Conservation (phyloP, 352 stramenopile species). For the Peronospora destructor region DNA sequence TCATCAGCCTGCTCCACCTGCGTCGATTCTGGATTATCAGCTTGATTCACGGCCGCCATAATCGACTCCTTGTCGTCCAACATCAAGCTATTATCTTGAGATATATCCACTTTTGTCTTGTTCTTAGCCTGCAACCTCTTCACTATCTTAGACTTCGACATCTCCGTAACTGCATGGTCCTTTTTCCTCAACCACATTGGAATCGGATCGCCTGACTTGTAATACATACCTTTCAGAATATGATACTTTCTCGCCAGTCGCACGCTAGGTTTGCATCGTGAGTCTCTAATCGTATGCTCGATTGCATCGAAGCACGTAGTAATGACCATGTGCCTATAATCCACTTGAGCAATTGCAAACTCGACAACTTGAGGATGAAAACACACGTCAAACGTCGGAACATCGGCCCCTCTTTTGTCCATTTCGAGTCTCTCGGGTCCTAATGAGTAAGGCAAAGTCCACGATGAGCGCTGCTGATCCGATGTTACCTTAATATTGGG, state of each 20-base stretch:
- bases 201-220: constrained; percentile 76
- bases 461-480: constrained; percentile 48
- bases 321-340: constrained; percentile 85
- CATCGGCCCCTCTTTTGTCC: constrained; percentile 70
- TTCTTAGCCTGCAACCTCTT: not conserved
- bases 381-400: constrained; percentile 88
- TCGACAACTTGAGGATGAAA: constrained; percentile 86
- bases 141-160: constrained; percentile 5
- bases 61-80: constrained; percentile 13
- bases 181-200: constrained; percentile 61
- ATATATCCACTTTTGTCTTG: not conserved
- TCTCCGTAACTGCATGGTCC: constrained; percentile 3
- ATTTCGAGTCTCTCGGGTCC: constrained; percentile 85
- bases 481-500: constrained; percentile 38
- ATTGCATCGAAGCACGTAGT: constrained; percentile 83
- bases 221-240: constrained; percentile 79
- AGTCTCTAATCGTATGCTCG: constrained; percentile 49
- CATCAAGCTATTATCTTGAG: constrained; percentile 4
- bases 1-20: constrained; percentile 20
- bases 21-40: constrained; percentile 9
- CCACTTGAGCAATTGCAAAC: constrained; percentile 41
- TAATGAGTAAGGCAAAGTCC: constrained; percentile 88
- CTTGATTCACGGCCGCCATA: not conserved
- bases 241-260: constrained; percentile 50
- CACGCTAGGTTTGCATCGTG: constrained; percentile 13